phyloP scores from a whole-genome alignment of 2,329 filamentous ascomycete species.

The Ascochyta fabae region DNA sequence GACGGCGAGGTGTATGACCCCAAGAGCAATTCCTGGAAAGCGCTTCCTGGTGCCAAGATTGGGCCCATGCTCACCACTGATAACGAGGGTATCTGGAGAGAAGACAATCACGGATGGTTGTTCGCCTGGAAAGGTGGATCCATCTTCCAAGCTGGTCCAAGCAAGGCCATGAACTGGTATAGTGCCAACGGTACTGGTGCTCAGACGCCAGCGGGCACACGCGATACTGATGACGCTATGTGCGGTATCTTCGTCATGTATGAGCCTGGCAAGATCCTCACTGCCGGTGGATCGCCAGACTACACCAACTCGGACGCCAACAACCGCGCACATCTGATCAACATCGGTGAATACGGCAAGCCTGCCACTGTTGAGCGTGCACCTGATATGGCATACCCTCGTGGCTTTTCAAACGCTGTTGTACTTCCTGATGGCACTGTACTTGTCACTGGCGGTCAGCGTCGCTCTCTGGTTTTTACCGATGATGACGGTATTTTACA shows the following conservation, averaged over 20 bases:
- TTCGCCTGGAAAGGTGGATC: slow-evolving; percentile 30
- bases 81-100: slow-evolving; percentile 30
- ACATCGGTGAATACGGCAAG: slow-evolving; percentile 25
- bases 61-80: slow-evolving; percentile 32
- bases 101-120: slow-evolving; percentile 35
- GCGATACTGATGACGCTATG: slow-evolving; percentile 32
- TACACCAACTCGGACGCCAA: slow-evolving; percentile 32
- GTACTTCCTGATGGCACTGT: slow-evolving; percentile 38
- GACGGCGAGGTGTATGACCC: slow-evolving; percentile 34
- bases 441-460: slow-evolving; percentile 36
- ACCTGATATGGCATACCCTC: slow-evolving; percentile 33
- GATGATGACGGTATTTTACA: slow-evolving; percentile 30
- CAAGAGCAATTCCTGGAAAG: slow-evolving; percentile 29
- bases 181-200: slow-evolving; percentile 28
- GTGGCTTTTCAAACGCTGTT: slow-evolving; percentile 34
- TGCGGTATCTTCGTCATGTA: slow-evolving; percentile 37
- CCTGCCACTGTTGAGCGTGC: slow-evolving; percentile 30
- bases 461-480: slow-evolving; percentile 32
- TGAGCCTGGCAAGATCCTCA: slow-evolving; percentile 35
- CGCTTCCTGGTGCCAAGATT: slow-evolving; percentile 25
- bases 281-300: slow-evolving; percentile 32
- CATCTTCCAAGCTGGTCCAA: slow-evolving; percentile 35
- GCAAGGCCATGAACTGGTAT: slow-evolving; percentile 36
- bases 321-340: slow-evolving; percentile 31
- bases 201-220: slow-evolving; percentile 26